Evolutionary conservation across 2,329 filamentous ascomycete species (phyloP).

Genomic region (Pseudopithomyces chartarum): DNA sequence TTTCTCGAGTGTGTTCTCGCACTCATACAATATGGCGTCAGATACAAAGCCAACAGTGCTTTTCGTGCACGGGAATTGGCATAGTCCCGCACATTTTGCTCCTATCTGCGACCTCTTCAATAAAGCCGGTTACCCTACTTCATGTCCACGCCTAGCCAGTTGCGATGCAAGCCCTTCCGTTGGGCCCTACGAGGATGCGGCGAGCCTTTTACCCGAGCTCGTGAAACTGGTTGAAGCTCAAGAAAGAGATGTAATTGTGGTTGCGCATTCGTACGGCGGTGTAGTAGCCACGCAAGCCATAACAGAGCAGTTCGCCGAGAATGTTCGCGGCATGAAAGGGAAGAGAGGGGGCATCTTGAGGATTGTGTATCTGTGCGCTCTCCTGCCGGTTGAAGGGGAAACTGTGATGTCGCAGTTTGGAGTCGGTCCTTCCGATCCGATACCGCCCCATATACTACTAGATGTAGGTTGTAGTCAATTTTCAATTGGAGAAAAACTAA

Average conservation of each 20-base stretch:
- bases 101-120: constrained; percentile 4
- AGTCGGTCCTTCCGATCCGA: neutral
- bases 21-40: neutral
- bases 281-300: constrained; percentile 7
- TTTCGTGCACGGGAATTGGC: constrained; percentile 12
- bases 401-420: neutral
- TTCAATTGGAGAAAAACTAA: too few relatives aligned
- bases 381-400: neutral
- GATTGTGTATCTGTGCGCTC: constrained; percentile 10
- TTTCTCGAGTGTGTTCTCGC: too few relatives aligned
- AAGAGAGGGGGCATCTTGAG: constrained; percentile 6
- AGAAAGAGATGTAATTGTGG: constrained; percentile 11
- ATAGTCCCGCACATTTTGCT: constrained; percentile 5
- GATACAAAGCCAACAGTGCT: constrained; percentile 7
- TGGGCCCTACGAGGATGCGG: constrained; percentile 3
- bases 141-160: neutral
- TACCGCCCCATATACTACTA: neutral
- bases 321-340: neutral
- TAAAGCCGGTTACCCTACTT: constrained; percentile 2
- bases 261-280: constrained; percentile 12
- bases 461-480: neutral
- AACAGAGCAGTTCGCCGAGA: neutral
- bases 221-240: neutral
- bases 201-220: constrained; percentile 4
- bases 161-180: neutral